Conservation (phyloP, 305 asterid species). For the Fraxinus baroniana region DNA sequence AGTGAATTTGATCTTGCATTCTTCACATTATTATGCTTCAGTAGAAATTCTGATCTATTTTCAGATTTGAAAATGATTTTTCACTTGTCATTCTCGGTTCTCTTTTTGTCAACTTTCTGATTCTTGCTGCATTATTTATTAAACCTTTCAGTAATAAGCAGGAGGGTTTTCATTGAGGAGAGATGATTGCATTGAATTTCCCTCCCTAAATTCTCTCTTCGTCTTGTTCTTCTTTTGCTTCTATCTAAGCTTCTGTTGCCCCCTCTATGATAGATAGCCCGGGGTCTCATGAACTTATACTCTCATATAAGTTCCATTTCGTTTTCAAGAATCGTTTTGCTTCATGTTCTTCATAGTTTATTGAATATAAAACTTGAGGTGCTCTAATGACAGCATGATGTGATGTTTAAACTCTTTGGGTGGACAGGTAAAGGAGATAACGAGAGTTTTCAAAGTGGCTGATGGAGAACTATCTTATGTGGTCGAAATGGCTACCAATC, state of each 20-base stretch:
- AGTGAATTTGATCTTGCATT: background rate
- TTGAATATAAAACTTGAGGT: background rate
- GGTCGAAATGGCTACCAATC: slow-evolving; percentile 56
- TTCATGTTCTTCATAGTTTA: background rate
- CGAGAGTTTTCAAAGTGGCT: slow-evolving; percentile 45
- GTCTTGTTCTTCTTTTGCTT: background rate
- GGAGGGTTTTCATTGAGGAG: background rate
- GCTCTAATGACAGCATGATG: background rate
- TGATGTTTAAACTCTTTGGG: background rate
- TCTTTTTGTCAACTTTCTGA: background rate
- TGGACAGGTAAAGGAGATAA: slow-evolving; percentile 50
- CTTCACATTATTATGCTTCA: background rate
- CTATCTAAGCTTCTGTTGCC: background rate
- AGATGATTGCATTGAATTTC: background rate
- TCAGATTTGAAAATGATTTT: background rate
- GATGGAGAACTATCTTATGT: slow-evolving; percentile 48
- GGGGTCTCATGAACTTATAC: background rate
- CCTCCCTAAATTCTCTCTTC: background rate
- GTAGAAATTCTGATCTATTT: background rate
- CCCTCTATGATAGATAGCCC: background rate
- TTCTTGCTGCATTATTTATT: background rate
- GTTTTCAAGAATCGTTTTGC: background rate
- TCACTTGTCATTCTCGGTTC: background rate
- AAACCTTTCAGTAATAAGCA: background rate
- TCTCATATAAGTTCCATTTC: background rate